These are phyloP conservation scores for Hanseniaspora taiwanica DNA, from an alignment of 805 yeast genomes.

Conservation along the genomic window DNA sequence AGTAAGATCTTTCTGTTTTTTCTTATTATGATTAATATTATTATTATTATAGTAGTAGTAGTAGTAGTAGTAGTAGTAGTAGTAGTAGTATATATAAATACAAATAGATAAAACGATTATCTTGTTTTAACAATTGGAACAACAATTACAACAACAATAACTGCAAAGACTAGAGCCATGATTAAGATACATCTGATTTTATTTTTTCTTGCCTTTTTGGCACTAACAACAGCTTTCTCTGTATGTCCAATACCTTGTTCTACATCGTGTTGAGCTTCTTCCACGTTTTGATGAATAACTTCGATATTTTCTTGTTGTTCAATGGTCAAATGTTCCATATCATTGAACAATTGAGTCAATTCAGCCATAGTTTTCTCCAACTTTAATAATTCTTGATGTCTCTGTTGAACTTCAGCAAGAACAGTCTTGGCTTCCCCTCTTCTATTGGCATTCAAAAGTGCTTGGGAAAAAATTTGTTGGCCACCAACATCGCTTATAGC, in stretches of 20 bases:
- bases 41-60: neutral
- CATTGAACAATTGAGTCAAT: constrained; percentile 85
- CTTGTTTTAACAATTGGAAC: constrained; percentile 29
- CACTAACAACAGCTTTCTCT: constrained; percentile 75
- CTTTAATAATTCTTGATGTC: constrained; percentile 90
- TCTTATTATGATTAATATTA: neutral
- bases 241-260: constrained; percentile 94
- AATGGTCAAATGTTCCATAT: constrained; percentile 90
- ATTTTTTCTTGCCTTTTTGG: constrained; percentile 83
- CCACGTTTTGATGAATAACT: constrained; percentile 69
- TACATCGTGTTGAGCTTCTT: constrained; percentile 74
- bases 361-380: constrained; percentile 94
- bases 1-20: neutral
- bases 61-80: too few species aligned
- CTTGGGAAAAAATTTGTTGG: constrained; percentile 90
- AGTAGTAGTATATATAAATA: too few species aligned
- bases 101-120: too few species aligned
- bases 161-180: constrained; percentile 40
- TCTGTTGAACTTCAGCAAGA: constrained; percentile 84
- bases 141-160: constrained; percentile 59
- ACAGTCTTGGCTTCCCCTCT: constrained; percentile 94
- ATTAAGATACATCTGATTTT: constrained; percentile 75
- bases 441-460: constrained; percentile 72
- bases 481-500: constrained; percentile 77
- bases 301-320: constrained; percentile 87